Evolutionary conservation across 345 rosid genomes (phyloP).

Genomic region (Murraya koenigii): DNA sequence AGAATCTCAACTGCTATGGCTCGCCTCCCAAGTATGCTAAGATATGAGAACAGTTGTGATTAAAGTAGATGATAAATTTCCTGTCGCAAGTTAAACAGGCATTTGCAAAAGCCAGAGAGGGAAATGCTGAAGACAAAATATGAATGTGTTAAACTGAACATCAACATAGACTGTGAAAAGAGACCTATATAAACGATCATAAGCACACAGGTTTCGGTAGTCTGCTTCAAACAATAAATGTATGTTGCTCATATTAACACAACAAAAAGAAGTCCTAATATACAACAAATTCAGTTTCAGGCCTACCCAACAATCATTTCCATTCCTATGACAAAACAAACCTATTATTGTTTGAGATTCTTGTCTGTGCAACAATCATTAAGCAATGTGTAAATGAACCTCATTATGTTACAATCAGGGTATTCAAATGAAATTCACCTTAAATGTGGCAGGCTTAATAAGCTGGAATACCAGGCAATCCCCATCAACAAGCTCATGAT

Average conservation of each 20-base stretch:
- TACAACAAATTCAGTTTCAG: neutral
- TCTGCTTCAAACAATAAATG: neutral
- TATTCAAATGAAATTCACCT: conserved; percentile 20
- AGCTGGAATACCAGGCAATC: conserved; percentile 51
- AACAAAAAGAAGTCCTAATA: neutral
- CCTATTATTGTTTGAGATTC: neutral
- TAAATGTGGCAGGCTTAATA: conserved; percentile 28
- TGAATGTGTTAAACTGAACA: neutral
- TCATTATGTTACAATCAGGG: neutral
- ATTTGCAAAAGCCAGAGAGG: no score
- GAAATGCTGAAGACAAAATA: neutral
- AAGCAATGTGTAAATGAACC: neutral
- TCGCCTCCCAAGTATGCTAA: neutral
- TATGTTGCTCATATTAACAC: no score
- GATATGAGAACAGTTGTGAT: neutral
- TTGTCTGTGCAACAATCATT: neutral
- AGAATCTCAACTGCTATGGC: neutral
- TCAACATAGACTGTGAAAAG: neutral
- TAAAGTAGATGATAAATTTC: neutral
- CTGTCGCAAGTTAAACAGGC: neutral
- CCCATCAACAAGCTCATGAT: conserved; percentile 44
- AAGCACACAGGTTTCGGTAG: neutral
- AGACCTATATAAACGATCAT: neutral
- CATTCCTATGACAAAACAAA: neutral
- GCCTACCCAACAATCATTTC: neutral